A percentile compares a stretch with the other conserved stretches of the same genome.
Evolutionary conservation across 495 filamentous ascomycete species (phyloP).

Genomic region (Penicillium longicatenatum): DNA sequence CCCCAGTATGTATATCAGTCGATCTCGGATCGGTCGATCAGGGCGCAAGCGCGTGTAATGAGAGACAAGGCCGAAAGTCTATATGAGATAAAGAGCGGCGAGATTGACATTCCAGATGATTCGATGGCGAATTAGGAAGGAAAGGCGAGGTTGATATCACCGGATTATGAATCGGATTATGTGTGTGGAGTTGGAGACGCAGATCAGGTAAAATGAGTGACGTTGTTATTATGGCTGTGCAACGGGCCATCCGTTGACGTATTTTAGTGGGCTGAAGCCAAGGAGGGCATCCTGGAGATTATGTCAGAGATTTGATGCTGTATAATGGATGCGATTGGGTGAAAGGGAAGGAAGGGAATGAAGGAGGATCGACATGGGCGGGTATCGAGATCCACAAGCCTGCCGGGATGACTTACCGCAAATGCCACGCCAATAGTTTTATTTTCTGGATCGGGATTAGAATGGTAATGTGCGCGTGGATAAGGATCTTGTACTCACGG

Average conservation of each 20-base stretch:
- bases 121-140: not conserved
- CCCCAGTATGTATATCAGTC: constrained; percentile 1
- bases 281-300: constrained; percentile 41
- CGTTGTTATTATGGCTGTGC: constrained; percentile 22
- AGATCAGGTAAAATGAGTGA: constrained; percentile 5
- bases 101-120: constrained; percentile 1
- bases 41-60: not conserved
- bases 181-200: not conserved
- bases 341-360: constrained; percentile 23
- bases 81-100: constrained; percentile 1
- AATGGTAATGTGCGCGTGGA: constrained; percentile 4
- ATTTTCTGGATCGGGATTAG: constrained; percentile 38
- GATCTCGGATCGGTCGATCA: constrained; percentile 1
- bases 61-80: constrained; percentile 1
- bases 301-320: constrained; percentile 22
- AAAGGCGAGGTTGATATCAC: not conserved
- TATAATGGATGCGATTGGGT: constrained; percentile 1
- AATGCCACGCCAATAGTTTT: constrained; percentile 43
- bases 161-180: constrained; percentile 1
- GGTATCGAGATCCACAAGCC: constrained; percentile 17
- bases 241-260: constrained; percentile 49
- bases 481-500: constrained; percentile 26
- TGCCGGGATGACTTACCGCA: constrained; percentile 30
- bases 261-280: constrained; percentile 44
- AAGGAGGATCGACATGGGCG: constrained; percentile 13